These are phyloP conservation scores for Heliocybe sulcata DNA, from an alignment of 1,284 basidiomycete species.

Conservation along the genomic window DNA sequence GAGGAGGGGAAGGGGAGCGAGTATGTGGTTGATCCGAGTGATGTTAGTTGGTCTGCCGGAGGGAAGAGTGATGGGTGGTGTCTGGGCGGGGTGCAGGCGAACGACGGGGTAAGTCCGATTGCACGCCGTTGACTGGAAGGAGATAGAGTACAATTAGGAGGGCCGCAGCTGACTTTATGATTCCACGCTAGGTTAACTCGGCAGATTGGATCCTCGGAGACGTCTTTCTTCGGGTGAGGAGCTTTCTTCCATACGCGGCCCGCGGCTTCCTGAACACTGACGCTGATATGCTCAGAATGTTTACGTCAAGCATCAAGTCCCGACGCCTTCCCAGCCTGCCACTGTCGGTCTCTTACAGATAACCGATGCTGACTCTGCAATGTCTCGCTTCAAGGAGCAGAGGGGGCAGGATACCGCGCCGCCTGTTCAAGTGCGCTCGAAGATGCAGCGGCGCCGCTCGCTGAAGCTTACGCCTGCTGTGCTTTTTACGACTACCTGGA, in stretches of 20 bases:
- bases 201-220: conserved; percentile 59
- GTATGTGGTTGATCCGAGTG: conserved; percentile 43
- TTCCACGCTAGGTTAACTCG: conserved; percentile 36
- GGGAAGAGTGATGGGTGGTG: conserved; percentile 40
- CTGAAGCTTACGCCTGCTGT: conserved; percentile 10
- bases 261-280: not conserved
- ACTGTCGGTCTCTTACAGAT: conserved; percentile 39
- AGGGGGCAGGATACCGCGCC: conserved; percentile 37
- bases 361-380: conserved; percentile 32
- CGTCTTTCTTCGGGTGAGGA: conserved; percentile 43
- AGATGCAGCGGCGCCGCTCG: conserved; percentile 11
- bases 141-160: too few species aligned
- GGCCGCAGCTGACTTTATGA: not conserved
- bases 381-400: conserved; percentile 30
- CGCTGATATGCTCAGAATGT: conserved; percentile 33
- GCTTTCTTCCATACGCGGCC: conserved; percentile 2
- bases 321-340: conserved; percentile 33
- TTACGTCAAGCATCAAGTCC: conserved; percentile 41
- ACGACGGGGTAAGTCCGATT: conserved; percentile 33
- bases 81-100: conserved; percentile 49
- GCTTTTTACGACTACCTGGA: conserved; percentile 7
- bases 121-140: too few species aligned
- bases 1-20: conserved; percentile 23
- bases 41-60: conserved; percentile 43
- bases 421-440: conserved; percentile 12